Conservation (phyloP, 2,329 filamentous ascomycete genomes). For the Madurella mycetomatis region DNA sequence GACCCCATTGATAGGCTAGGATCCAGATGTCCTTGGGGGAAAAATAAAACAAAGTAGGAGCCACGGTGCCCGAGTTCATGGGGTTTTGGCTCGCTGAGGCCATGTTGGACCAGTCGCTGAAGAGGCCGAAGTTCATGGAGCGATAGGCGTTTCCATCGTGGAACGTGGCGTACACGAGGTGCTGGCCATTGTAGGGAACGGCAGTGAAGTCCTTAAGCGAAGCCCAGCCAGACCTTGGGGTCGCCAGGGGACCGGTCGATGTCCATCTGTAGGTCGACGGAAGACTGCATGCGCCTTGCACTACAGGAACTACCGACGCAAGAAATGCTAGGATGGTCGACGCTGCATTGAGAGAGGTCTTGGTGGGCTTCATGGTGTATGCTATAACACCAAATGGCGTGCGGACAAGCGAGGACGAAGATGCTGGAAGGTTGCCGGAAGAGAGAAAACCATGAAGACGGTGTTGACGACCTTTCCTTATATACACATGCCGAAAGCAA, state of each 20-base stretch:
- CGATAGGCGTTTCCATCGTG: conserved; percentile 46
- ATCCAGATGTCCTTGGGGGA: conserved; percentile 58
- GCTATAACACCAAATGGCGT: too few species aligned
- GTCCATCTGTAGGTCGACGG: conserved; percentile 54
- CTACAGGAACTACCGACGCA: too few species aligned
- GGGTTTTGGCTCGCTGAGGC: conserved; percentile 46
- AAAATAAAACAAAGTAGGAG: conserved; percentile 62
- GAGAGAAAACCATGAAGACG: too few species aligned
- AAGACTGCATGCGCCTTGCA: conserved; percentile 48
- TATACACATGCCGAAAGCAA: too few species aligned
- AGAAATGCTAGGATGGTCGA: too few species aligned
- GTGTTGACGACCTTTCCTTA: too few species aligned
- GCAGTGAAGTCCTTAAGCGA: conserved; percentile 60
- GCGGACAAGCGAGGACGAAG: too few species aligned
- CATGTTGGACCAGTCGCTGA: conserved; percentile 52
- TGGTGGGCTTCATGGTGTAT: too few species aligned
- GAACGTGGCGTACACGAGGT: conserved; percentile 57
- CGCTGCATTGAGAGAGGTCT: too few species aligned
- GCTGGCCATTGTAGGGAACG: conserved; percentile 51
- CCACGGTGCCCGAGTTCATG: conserved; percentile 46
- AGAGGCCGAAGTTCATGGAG: conserved; percentile 55
- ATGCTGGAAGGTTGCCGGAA: too few species aligned
- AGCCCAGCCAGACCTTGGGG: conserved; percentile 49
- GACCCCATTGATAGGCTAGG: conserved; percentile 61
- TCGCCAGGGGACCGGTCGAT: conserved; percentile 45